A percentile compares a stretch with the other conserved stretches of the same genome.
Conservation (phyloP, 2,329 filamentous ascomycete genomes). For the Penicillium sp. region DNA sequence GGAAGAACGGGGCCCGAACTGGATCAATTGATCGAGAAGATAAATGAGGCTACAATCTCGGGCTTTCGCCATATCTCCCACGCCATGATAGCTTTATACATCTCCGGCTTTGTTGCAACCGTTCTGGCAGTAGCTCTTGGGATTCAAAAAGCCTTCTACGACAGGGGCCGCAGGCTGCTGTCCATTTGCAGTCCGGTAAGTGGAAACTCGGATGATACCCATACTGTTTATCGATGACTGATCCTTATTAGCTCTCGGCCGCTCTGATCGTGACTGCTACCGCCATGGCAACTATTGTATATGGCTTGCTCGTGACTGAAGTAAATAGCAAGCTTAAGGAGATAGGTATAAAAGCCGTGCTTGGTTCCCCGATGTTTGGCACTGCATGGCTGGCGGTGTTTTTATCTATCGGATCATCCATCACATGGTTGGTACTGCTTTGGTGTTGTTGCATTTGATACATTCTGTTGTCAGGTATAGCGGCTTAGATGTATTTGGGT, state of each 20-base stretch:
- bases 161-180: conserved; percentile 2
- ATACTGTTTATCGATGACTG: neutral
- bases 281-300: neutral
- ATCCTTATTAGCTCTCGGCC: neutral
- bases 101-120: conserved; percentile 8
- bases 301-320: neutral
- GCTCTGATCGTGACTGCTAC: neutral
- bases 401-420: neutral
- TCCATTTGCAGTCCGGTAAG: conserved; percentile 4
- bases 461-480: neutral
- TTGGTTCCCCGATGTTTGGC: neutral
- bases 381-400: neutral
- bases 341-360: neutral
- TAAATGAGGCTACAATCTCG: neutral
- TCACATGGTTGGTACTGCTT: neutral
- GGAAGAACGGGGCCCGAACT: neutral
- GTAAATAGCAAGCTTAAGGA: neutral
- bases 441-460: neutral
- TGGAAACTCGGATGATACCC: neutral
- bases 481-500: too few relatives aligned
- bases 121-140: conserved; percentile 2
- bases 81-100: conserved; percentile 7
- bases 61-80: conserved; percentile 9
- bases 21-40: conserved; percentile 3
- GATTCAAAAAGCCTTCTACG: conserved; percentile 2